These are phyloP conservation scores for Trichoderma sp. DNA, from an alignment of 2,329 filamentous ascomycete genomes.

Conservation along the genomic window DNA sequence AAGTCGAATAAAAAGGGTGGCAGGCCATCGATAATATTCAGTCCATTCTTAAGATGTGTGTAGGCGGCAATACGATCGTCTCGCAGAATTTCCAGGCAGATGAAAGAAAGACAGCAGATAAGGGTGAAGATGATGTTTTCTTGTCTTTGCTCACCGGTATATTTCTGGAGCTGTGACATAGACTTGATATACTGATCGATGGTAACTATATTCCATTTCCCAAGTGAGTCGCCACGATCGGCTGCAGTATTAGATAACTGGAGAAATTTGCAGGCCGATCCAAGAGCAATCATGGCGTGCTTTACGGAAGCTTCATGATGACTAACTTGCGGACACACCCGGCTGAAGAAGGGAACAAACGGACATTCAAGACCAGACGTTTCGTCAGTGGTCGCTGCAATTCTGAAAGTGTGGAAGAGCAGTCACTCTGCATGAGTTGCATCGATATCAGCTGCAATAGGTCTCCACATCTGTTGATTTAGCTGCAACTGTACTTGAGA, in stretches of 20 bases:
- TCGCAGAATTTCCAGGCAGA: not conserved
- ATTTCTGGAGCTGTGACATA: not conserved
- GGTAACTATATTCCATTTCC: not conserved
- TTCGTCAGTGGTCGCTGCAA: not conserved
- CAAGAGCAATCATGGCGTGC: not conserved
- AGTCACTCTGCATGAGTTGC: not conserved
- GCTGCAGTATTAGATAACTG: not conserved
- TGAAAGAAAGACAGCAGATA: not conserved
- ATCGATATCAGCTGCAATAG: not conserved
- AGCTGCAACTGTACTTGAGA: not conserved
- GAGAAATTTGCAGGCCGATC: not conserved
- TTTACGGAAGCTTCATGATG: not conserved
- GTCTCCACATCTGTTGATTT: not conserved
- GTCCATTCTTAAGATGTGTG: not conserved
- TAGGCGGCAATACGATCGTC: not conserved
- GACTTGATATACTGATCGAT: not conserved
- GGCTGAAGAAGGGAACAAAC: not conserved
- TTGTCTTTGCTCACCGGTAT: not conserved
- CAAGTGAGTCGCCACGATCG: not conserved
- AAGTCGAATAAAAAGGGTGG: not conserved
- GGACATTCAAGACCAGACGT: not conserved
- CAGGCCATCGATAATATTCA: not conserved
- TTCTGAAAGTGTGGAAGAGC: not conserved
- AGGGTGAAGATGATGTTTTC: not conserved
- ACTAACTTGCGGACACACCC: not conserved